Evolutionary conservation across 225 moss, liverwort and hornwort genomes (phyloP), one percentile per base, ranked within the genome.

Genomic region (Polytrichum commune): DNA sequence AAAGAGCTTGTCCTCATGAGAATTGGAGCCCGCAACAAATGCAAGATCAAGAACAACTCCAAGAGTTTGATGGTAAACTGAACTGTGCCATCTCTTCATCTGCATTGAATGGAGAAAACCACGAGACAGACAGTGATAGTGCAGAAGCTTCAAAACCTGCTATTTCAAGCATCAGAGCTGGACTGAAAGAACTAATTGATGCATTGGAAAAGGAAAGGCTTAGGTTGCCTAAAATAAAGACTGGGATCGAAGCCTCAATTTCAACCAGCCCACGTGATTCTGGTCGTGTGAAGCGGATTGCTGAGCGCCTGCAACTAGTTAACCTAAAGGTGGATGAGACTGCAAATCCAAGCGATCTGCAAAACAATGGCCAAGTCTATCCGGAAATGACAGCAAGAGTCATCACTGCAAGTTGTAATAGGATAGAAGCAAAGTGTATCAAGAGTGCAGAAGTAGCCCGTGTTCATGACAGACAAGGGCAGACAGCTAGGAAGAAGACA

Each of bases 191-290:
- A 24, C 69, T 70, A 5, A 66, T 69, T 60, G 70, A 79, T 66
- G 74, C 53, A 29, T 62, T 79, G 27, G 79, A 70, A 25, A 78
- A 78, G 38, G 78, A 73, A 46, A 74, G 69, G 55, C 53, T 65
- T 9, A 55, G 18, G 29, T 35, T 74, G 46, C 74, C 69, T 13
- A 74, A 69, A 69, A 74, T 74, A 4, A 74, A 26, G 65, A 79
- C 70, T 1, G 74, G 66, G 65, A 66, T n/a, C 0, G 74, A 33
- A 30, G 9, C 32, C 25, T 26, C 32, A 10, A n/a, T 79, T 57
- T 28, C 60, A 0, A 70, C 54, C 26, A 79, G 70, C 23, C 74
- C 79, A 70, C 70, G 78, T 20, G 69, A 79, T 74, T 79, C 65
- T 30, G 70, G 74, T 32, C 58, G 74, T 25, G 60, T 74, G 64